A percentile compares a stretch with the other conserved stretches of the same genome.
phyloP scores from a whole-genome alignment of 2,329 filamentous ascomycete genomes.

The Blastomyces emzantsi region DNA sequence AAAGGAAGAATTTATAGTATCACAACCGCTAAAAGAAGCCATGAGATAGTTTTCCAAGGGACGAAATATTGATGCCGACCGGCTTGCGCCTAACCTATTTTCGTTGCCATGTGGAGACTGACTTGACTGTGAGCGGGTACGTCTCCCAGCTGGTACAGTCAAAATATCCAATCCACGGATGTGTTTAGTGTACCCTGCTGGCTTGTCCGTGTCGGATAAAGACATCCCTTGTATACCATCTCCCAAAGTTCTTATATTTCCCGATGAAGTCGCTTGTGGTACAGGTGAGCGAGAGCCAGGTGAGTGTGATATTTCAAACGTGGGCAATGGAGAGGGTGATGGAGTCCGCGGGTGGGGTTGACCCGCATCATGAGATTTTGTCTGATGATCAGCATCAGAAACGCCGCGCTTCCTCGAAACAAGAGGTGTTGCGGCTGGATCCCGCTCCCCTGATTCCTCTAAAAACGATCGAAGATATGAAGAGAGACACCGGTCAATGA shows the following conservation, averaged over 20 bases:
- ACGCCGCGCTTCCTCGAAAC: constrained; percentile 19
- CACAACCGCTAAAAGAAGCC: constrained; percentile 57
- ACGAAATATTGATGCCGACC: constrained; percentile 54
- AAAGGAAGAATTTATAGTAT: constrained; percentile 72
- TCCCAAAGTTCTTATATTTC: background rate
- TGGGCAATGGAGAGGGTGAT: background rate
- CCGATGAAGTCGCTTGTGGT: constrained; percentile 9
- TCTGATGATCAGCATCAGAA: constrained; percentile 14
- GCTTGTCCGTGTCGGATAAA: background rate
- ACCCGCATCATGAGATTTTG: background rate
- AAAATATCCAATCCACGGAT: constrained; percentile 3
- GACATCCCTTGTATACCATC: background rate
- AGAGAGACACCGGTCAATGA: constrained; percentile 49
- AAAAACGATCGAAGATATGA: constrained; percentile 41
- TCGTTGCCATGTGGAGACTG: constrained; percentile 11
- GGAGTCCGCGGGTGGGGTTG: background rate
- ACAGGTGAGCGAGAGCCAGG: background rate
- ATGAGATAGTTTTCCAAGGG: constrained; percentile 69
- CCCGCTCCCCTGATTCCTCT: constrained; percentile 19
- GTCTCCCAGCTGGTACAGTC: background rate
- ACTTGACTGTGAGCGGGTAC: constrained; percentile 11
- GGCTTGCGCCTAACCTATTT: constrained; percentile 34
- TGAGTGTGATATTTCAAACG: background rate
- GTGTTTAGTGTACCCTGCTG: background rate
- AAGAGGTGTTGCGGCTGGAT: constrained; percentile 13